Base-by-base conservation (phyloP, 345 rosid genomes). In the Brassica carinata region DNA sequence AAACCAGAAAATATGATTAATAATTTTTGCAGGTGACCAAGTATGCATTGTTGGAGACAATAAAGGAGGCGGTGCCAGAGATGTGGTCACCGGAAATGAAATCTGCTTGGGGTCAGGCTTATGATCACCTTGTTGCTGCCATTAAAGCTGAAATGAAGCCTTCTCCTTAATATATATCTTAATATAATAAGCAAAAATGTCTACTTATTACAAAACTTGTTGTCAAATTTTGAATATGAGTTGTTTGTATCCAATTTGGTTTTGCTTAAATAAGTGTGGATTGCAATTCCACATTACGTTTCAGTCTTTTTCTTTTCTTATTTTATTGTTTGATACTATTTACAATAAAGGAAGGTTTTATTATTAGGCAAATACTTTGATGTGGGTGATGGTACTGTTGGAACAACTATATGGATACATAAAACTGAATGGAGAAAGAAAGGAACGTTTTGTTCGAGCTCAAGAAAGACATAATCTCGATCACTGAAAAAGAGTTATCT, bases 11-110 rank as follows among this genome's bases (percentile, higher is more conserved):
- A 51, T 51, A 51, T 51, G 18, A 51, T 51, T 29, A 29, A 51
- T 5, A 51, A 51, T 51, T n/a, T n/a, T n/a, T 30, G 64, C 65
- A 90, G 98, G 95, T 92, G 36, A 76, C 89, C 0, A 91, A 85
- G 80, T 92, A 82, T 87, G 92, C 98, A 62, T 77, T 94, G 58
- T 1, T 90, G 83, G 96, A 92, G 72, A 91, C 89, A 23, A 86
- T 94, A 78, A 88, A 89, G 62, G 97, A 90, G 38, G 98, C 92
- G 6, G 90, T 91, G 9, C 89, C 90, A 5, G 97, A 94, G 82
- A 90, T 92, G 90, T 89, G 97, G 96, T 90, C 94, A 18, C 79
- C 87, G 14, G 92, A 90, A 72, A 89, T 91, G 97, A 92, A 92
- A 84, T 77, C 71, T 40, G 96, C 97, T 14, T 91, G 97, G 97